Base-by-base conservation (phyloP, 2,329 filamentous ascomycete genomes). In the Aspergillus tamarii region DNA sequence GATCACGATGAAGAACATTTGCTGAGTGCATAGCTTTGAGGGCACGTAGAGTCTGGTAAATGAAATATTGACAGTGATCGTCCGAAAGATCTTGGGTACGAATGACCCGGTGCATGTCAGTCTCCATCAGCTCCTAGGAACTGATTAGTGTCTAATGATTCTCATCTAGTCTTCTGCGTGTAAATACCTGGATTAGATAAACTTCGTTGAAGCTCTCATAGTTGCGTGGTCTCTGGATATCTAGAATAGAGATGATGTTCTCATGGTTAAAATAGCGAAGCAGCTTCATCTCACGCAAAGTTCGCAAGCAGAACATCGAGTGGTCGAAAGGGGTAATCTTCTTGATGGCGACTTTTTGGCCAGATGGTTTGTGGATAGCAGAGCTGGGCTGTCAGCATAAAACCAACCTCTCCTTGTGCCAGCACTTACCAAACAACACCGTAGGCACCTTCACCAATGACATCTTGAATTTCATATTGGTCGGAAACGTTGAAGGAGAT, bases 401-500 rank as follows among this genome's bases (percentile, higher is more conserved):
- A 39, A 26, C 45, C 54, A 45, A 54, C 39, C 55, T 19, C 62
- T 54, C 34, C 14, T 48, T 30, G 30, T 26, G 21, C 39, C 16
- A 5, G 45, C 46, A 82, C 91, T 79, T 87, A 97, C 94, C 95
- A 98, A 71, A 99, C 95, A 69, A 99, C 94, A 79, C 95, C 95
- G 76, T 99, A 99, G 69, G 95, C 95, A 76, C 95, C 95, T 82
- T 99, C 95, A 71, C 95, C 95, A 65, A 99, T 96, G 56, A 99
- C 95, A 89, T 99, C 95, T 80, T 98, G 94, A 70, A 99, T 99
- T 77, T 99, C 95, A 78, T 99, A 99, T 81, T 99, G 95, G 81
- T 99, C 95, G 76, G 94, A 97, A 67, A 99, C 95, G 77, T 99
- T 99, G 89, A 99, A 99, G 62, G 94, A 98, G 79, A 99, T 99